phyloP scores from a whole-genome alignment of 2,329 filamentous ascomycete species.

The Hypoxylon sp. region DNA sequence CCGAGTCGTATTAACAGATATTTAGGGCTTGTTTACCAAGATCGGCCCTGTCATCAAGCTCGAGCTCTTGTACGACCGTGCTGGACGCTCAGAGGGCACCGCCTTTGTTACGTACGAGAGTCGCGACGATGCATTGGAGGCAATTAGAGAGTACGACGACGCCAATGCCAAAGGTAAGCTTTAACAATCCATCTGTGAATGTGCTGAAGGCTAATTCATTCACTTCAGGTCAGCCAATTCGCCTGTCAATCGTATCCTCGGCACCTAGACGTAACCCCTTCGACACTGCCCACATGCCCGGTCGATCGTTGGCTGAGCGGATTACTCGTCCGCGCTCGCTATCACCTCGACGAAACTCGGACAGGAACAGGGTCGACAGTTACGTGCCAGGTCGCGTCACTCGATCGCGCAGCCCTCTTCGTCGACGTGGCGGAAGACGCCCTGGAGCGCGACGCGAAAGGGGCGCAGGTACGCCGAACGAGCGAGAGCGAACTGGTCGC shows the following conservation, averaged over 20 bases:
- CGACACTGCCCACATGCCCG: slow-evolving; percentile 67
- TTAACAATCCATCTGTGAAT: too few species aligned
- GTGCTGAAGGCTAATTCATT: slow-evolving; percentile 11
- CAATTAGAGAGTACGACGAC: slow-evolving; percentile 85
- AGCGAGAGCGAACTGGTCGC: slow-evolving; percentile 60
- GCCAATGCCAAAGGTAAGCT: slow-evolving; percentile 84
- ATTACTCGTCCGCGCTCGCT: slow-evolving; percentile 77
- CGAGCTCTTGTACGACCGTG: slow-evolving; percentile 84
- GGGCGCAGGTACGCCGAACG: slow-evolving; percentile 51
- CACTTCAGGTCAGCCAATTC: slow-evolving; percentile 79
- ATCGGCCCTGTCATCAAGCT: slow-evolving; percentile 80
- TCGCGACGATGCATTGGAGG: slow-evolving; percentile 77
- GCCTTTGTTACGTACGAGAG: slow-evolving; percentile 86
- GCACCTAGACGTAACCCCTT: slow-evolving; percentile 68
- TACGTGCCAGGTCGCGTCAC: slow-evolving; percentile 75
- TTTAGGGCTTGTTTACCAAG: slow-evolving; percentile 81
- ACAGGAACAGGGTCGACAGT: slow-evolving; percentile 77
- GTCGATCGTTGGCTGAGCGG: slow-evolving; percentile 71
- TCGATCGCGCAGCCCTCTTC: slow-evolving; percentile 71
- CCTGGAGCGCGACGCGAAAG: slow-evolving; percentile 62
- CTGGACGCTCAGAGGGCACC: slow-evolving; percentile 86
- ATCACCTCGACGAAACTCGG: slow-evolving; percentile 62
- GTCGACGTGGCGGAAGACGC: slow-evolving; percentile 62
- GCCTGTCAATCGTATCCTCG: slow-evolving; percentile 73
- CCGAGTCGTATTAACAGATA: slow-evolving; percentile 46